Conservation (phyloP, 805 yeast species). For the Candida corydali region DNA sequence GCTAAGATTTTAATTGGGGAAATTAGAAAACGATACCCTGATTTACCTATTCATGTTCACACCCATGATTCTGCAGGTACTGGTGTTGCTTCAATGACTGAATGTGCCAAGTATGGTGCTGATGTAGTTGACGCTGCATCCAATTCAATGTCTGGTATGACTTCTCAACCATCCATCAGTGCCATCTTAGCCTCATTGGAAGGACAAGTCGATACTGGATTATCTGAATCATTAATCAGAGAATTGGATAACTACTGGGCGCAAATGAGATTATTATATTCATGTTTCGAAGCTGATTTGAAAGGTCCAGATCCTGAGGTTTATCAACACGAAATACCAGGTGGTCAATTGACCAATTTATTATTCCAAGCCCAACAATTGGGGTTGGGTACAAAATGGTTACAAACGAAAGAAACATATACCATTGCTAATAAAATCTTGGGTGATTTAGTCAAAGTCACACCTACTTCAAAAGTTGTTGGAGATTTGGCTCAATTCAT, state of each 20-base stretch:
- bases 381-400: constrained; percentile 96
- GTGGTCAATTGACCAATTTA: constrained; percentile 97
- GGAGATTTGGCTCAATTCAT: constrained; percentile 99
- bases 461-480: constrained; percentile 99
- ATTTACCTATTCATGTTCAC: constrained; percentile 96
- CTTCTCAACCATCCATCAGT: constrained; percentile 95
- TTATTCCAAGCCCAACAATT: constrained; percentile 99
- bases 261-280: constrained; percentile 93
- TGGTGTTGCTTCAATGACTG: constrained; percentile 95
- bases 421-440: constrained; percentile 83
- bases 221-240: constrained; percentile 63
- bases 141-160: constrained; percentile 96
- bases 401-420: constrained; percentile 91
- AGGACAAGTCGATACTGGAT: constrained; percentile 74
- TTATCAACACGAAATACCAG: constrained; percentile 97
- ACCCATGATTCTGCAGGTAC: constrained; percentile 99
- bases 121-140: constrained; percentile 97
- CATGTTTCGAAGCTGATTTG: constrained; percentile 96
- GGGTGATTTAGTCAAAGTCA: constrained; percentile 97
- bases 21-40: constrained; percentile 83
- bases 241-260: constrained; percentile 96
- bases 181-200: constrained; percentile 91
- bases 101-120: constrained; percentile 93
- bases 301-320: constrained; percentile 99
- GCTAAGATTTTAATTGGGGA: constrained; percentile 77